Base-by-base conservation (phyloP, 805 yeast species). In the Pichia cabralensis region DNA sequence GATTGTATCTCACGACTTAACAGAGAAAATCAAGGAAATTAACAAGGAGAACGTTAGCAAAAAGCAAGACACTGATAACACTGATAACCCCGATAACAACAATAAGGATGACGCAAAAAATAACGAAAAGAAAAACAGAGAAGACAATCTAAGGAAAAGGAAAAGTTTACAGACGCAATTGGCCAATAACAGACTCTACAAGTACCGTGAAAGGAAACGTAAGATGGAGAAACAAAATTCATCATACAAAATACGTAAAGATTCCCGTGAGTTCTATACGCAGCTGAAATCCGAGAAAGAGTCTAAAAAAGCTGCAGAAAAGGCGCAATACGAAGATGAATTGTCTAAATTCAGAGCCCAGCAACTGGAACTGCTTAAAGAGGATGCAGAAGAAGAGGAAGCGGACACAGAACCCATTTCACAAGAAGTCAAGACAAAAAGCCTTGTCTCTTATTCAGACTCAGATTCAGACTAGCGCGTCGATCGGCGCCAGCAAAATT, bases 111-210 rank as follows among this genome's bases (percentile, higher is more conserved):
- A 9, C 21, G n/a, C 18, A n/a, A n/a, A n/a, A n/a, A n/a, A n/a
- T 8, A 6, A 12, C n/a, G 19, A 26, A n/a, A 27, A 15, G 8
- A 12, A 10, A 24, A 15, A 11, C 9, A 30, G 18, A 10, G 6
- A 8, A 35, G 8, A 22, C 10, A 30, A 17, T 3, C 13, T 11
- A 6, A 20, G 35, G 11, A 26, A 53, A 29, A 47, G 71, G 17
- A 64, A 63, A 45, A 53, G 68, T 3, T 46, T 67, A 11, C 56
- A 55, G 12, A 64, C 65, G 16, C 74, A 67, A 45, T 43, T 67
- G 18, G 50, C 53, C 22, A 67, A 62, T 30, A 55, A 60, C 33
- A 53, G 61, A 49, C 59, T 36, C 14, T 41, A 43, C 26, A 44
- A 33, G 22, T 53, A 52, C 33, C 35, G 48, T 26, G 57, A 53